Evolutionary conservation across 805 yeast species (phyloP).

Genomic region (Zygotorulaspora florentina): DNA sequence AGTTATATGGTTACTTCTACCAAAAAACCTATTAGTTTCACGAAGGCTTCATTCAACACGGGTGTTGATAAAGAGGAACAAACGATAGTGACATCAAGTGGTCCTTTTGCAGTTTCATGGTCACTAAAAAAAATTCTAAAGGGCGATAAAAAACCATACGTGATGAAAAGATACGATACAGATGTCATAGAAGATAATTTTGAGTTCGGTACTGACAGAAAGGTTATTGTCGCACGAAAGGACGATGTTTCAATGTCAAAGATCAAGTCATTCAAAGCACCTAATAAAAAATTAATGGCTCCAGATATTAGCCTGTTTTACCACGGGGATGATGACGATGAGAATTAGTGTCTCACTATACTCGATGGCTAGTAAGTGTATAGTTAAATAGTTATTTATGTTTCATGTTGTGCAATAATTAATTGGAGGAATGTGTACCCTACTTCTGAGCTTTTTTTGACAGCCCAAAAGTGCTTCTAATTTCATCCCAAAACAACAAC

Average conservation of each 20-base stretch:
- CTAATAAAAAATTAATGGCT: constrained; percentile 43
- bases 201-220: constrained; percentile 64
- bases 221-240: constrained; percentile 67
- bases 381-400: neutral
- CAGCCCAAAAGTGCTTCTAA: constrained; percentile 51
- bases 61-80: constrained; percentile 63
- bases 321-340: constrained; percentile 9
- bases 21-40: constrained; percentile 50
- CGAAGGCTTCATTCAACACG: constrained; percentile 73
- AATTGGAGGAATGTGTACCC: constrained; percentile 13
- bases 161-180: constrained; percentile 57
- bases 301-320: constrained; percentile 13
- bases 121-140: constrained; percentile 55
- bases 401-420: neutral
- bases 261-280: constrained; percentile 53
- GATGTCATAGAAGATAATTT: constrained; percentile 74
- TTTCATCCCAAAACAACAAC: constrained; percentile 55
- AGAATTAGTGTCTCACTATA: neutral
- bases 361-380: neutral
- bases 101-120: constrained; percentile 83
- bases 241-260: constrained; percentile 73
- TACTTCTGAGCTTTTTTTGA: constrained; percentile 23
- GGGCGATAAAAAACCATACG: constrained; percentile 53
- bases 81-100: constrained; percentile 69
- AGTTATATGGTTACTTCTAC: constrained; percentile 54